Conservation (phyloP, 371 early-diverging fungal species). For the Cokeromyces recurvatus region DNA sequence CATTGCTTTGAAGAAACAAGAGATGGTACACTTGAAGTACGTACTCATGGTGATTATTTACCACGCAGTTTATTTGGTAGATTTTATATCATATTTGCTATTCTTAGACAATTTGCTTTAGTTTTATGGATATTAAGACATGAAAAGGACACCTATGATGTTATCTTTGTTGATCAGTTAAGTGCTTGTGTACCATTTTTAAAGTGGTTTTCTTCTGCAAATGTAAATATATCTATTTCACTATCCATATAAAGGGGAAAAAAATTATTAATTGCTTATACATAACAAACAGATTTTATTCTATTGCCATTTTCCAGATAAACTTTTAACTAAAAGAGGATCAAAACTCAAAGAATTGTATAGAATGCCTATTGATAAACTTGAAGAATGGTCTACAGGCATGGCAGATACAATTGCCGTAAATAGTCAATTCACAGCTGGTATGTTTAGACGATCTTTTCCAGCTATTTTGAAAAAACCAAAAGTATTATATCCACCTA, state of each 20-base stretch:
- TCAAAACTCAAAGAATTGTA: constrained; percentile 69
- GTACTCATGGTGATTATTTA: constrained; percentile 66
- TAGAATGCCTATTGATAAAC: constrained; percentile 73
- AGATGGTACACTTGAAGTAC: constrained; percentile 81
- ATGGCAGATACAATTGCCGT: constrained; percentile 87
- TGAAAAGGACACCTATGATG: constrained; percentile 56
- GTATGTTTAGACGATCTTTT: constrained; percentile 73
- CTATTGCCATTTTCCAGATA: constrained; percentile 97
- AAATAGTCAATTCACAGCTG: constrained; percentile 87
- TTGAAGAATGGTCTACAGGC: constrained; percentile 85
- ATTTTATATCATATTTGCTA: constrained; percentile 79
- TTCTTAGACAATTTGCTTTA: constrained; percentile 73
- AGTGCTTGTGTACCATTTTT: constrained; percentile 82
- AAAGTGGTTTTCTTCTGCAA: constrained; percentile 52
- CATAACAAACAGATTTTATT: constrained; percentile 87
- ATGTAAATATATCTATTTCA: constrained; percentile 42
- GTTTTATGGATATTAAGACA: constrained; percentile 43
- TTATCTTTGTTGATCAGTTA: constrained; percentile 90
- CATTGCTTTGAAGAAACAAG: constrained; percentile 94
- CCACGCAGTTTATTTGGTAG: constrained; percentile 69
- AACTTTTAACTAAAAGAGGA: constrained; percentile 67
- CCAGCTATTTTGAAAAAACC: constrained; percentile 54
- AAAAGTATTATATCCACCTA: constrained; percentile 83
- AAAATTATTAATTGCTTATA: too few relatives aligned
- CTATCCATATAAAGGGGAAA: too few relatives aligned